A percentile compares a stretch with the other conserved stretches of the same genome.
Evolutionary conservation across 73 alveolate genomes (phyloP).

Genomic region (Paramecium sexaurelia): DNA sequence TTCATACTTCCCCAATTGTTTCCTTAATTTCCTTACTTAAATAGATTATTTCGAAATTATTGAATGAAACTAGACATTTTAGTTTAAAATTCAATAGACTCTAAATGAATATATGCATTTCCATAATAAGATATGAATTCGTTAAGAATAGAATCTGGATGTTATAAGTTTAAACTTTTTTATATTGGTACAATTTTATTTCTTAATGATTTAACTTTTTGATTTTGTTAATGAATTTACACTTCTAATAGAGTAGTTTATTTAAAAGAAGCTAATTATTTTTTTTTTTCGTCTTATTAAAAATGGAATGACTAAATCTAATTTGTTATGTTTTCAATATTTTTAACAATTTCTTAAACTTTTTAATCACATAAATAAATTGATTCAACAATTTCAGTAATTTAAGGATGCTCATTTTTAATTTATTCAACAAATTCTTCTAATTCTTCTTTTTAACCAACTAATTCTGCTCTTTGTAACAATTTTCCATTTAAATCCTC

Average conservation of each 20-base stretch:
- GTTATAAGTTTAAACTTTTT: constrained; percentile 25
- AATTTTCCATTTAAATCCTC: constrained; percentile 62
- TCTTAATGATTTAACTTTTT: neutral
- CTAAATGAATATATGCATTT: neutral
- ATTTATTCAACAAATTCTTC: constrained; percentile 57
- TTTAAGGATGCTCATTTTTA: constrained; percentile 35
- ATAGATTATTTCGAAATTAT: constrained; percentile 23
- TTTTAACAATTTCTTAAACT: constrained; percentile 45
- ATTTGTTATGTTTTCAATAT: constrained; percentile 70
- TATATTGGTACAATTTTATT: constrained; percentile 36
- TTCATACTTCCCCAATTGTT: constrained; percentile 52
- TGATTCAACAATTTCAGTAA: constrained; percentile 28
- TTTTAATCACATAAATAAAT: constrained; percentile 42
- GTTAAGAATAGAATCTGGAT: constrained; percentile 36
- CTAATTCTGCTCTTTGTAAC: constrained; percentile 69
- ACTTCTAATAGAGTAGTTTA: constrained; percentile 25
- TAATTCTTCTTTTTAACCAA: constrained; percentile 66
- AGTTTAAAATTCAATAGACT: neutral
- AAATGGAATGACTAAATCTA: constrained; percentile 68
- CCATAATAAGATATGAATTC: neutral
- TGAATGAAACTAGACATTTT: neutral
- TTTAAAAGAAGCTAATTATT: neutral
- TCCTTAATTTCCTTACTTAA: constrained; percentile 44
- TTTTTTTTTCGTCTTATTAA: constrained; percentile 72
- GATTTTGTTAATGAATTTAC: constrained; percentile 6